Evolutionary conservation across 2,329 filamentous ascomycete genomes (phyloP).

Genomic region (Xylaria multiplex): DNA sequence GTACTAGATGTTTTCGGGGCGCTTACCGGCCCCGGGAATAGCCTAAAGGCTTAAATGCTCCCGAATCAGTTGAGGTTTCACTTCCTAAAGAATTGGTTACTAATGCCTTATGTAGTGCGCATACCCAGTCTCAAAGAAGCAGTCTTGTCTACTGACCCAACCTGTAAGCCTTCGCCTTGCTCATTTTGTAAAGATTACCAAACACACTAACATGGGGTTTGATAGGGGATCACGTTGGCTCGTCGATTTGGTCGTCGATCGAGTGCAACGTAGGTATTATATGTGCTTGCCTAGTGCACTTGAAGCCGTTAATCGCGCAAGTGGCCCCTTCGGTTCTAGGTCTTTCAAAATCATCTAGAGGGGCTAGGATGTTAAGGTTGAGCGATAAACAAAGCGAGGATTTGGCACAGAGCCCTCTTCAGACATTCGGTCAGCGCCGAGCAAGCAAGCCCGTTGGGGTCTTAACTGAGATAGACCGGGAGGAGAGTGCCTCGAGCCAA

Average conservation of each 20-base stretch:
- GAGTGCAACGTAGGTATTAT: constrained; percentile 23
- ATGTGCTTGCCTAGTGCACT: constrained; percentile 21
- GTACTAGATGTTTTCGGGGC: not conserved
- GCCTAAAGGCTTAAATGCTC: not conserved
- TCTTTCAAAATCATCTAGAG: constrained; percentile 2
- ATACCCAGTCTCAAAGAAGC: constrained; percentile 18
- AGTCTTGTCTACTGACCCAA: constrained; percentile 10
- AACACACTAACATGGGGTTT: not conserved
- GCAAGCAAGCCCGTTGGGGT: constrained; percentile 12
- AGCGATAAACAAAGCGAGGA: constrained; percentile 19
- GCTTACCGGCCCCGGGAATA: no score
- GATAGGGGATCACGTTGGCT: constrained; percentile 21
- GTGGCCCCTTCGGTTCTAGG: constrained; percentile 38
- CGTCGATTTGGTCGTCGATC: constrained; percentile 21
- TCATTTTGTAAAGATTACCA: not conserved
- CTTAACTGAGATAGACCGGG: constrained; percentile 17
- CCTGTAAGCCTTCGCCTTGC: not conserved
- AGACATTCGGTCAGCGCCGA: constrained; percentile 18
- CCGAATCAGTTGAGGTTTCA: not conserved
- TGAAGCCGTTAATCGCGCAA: constrained; percentile 10
- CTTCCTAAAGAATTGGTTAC: not conserved
- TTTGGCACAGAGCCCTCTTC: constrained; percentile 9
- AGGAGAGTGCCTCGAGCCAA: constrained; percentile 7
- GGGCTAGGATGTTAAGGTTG: constrained; percentile 6
- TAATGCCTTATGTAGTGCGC: constrained; percentile 2